Base-by-base conservation (phyloP, 2,329 filamentous ascomycete genomes). In the Septoria linicola region DNA sequence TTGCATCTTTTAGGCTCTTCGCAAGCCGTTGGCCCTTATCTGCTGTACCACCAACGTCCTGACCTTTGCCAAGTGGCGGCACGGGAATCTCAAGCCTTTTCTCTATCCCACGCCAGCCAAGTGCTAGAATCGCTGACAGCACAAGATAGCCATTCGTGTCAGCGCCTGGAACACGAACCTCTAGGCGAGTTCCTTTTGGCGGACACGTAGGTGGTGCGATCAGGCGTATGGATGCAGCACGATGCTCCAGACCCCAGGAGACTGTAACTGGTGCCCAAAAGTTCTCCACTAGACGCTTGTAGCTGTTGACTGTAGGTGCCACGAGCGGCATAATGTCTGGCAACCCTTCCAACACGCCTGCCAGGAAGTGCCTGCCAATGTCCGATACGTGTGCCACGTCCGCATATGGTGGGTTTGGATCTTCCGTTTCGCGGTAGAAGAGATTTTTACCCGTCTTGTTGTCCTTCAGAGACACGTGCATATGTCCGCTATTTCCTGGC, bases 191-290 rank as follows among this genome's bases (percentile, higher is more conserved):
- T 4, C 90, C 88, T 58, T 88, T 89, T 0, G 89, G 78, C 59
- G 89, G 92, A 27, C 87, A 81, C 0, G 88, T 93, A 0, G 93
- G 92, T 10, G 92, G 92, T 0, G 89, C 83, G 60, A 99, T 96
- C 27, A 99, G 73, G 14, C 93, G 82, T 59, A 99, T 87, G 0
- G 88, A 95, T 0, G 93, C 92, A 4, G 90, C 91, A 55, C 93
- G 88, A 69, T 99, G 92, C 72, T 97, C 93, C 4, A 96, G 75
- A 1, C 93, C 93, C 93, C 93, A 99, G 0, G 89, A 96, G 0
- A 97, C 93, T 0, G 92, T 96, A 4, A 99, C 93, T 0, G 93
- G 93, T 0, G 93, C 93, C 93, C 93, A 99, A 73, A 96, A 97
- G 73, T 97, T 97, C 76, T 99, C 93, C 2, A 99, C 93, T 0